Conservation (phyloP, 169 alveolate genomes). For the Plasmodium inui region DNA sequence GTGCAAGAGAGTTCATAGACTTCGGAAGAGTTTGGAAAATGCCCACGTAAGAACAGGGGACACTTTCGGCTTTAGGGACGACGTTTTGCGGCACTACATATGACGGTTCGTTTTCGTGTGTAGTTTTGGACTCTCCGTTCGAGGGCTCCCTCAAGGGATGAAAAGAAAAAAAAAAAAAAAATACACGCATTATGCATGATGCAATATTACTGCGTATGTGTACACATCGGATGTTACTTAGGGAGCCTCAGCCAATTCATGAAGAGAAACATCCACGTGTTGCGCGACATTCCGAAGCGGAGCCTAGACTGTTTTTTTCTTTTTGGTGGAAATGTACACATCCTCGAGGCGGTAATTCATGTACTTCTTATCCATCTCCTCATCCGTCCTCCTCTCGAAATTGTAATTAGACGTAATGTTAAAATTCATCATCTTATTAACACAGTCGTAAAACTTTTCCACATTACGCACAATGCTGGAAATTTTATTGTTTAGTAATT, state of each 20-base stretch:
- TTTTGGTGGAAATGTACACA: conserved; percentile 30
- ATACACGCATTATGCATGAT: not conserved
- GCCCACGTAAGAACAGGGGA: conserved; percentile 27
- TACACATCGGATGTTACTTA: not conserved
- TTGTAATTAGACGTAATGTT: conserved; percentile 67
- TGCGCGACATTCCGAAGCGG: not conserved
- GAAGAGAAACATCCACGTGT: not conserved
- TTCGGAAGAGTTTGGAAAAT: conserved; percentile 57
- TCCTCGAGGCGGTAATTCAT: conserved; percentile 28
- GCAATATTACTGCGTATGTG: not conserved
- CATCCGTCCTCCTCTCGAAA: conserved; percentile 18
- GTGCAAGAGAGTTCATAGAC: conserved; percentile 23
- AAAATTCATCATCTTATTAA: conserved; percentile 58
- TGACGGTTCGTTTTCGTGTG: not conserved
- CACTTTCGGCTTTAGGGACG: not conserved
- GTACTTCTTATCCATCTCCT: conserved; percentile 1
- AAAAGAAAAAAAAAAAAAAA: not conserved
- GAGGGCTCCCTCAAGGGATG: not conserved
- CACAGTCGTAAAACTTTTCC: conserved; percentile 44
- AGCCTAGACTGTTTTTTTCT: conserved; percentile 8
- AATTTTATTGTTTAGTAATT: conserved; percentile 64
- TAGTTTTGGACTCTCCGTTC: not conserved
- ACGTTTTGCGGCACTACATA: conserved; percentile 24
- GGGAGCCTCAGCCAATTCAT: not conserved
- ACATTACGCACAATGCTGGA: conserved; percentile 50